phyloP scores from a whole-genome alignment of 495 filamentous ascomycete genomes.

The Penicillium odoratum region DNA sequence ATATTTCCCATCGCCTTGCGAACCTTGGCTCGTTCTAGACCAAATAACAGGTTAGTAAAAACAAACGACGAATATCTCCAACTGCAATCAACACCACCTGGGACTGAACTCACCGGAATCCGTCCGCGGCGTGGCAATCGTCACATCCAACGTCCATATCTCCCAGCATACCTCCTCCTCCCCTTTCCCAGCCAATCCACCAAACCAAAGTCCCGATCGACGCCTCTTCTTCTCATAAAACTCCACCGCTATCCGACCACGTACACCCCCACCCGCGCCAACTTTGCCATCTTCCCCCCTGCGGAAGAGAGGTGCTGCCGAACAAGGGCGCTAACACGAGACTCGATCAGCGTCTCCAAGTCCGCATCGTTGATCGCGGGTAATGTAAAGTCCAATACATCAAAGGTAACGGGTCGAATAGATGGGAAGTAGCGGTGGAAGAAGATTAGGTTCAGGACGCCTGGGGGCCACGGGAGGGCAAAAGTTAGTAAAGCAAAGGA shows the following conservation, averaged over 20 bases:
- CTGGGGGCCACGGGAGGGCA: conserved; percentile 40
- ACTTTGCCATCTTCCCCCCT: conserved; percentile 50
- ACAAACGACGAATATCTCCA: neutral
- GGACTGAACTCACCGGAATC: conserved; percentile 66
- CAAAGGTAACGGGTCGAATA: conserved; percentile 78
- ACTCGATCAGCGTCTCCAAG: conserved; percentile 89
- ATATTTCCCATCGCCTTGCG: conserved; percentile 84
- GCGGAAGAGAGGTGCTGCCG: conserved; percentile 55
- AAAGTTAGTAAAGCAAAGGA: neutral
- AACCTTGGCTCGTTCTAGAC: conserved; percentile 77
- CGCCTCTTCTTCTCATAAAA: conserved; percentile 92
- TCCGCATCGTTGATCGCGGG: conserved; percentile 85
- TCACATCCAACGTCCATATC: conserved; percentile 89
- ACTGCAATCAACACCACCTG: neutral
- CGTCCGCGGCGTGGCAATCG: conserved; percentile 81
- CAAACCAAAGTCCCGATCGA: conserved; percentile 72
- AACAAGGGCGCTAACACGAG: conserved; percentile 73
- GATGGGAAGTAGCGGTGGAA: conserved; percentile 97
- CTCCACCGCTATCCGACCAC: conserved; percentile 81
- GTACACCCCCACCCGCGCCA: conserved; percentile 48
- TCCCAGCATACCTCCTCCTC: conserved; percentile 98
- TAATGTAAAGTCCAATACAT: conserved; percentile 88
- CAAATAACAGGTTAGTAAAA: conserved; percentile 7
- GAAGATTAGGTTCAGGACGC: conserved; percentile 95
- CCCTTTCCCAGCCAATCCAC: conserved; percentile 55